Evolutionary conservation across 352 stramenopile genomes (phyloP), one percentile per base, ranked within the genome.

Genomic region (Phytophthora hybrid): DNA sequence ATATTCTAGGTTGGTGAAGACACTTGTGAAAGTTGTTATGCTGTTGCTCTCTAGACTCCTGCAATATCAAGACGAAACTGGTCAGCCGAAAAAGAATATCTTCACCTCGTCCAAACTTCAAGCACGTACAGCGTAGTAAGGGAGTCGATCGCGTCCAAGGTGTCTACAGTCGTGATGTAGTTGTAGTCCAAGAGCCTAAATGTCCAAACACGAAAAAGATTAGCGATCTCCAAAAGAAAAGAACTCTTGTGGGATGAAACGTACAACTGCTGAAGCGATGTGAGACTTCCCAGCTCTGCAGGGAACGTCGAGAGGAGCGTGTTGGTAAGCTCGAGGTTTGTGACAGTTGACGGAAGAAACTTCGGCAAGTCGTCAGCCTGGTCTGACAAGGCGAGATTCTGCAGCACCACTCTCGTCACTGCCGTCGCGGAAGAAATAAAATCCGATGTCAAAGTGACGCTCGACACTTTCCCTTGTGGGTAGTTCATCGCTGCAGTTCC

Each of bases 41-140:
- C 81, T 87, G 76, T 90, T 92, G 59, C 82, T 67, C 19, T 81
- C 83, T 29, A 92, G 73, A 31, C 81, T 91, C 53, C 66, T 72
- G 52, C 5, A 16, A 37, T 41, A 26, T 46, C 37, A 6, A n/a
- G 16, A 46, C 4, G 29, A 31, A 7, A 13, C 16, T 7, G 4
- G 37, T 46, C 37, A 21, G 8, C 47, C 8, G 59, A 67, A 39
- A 49, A 4, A 13, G 14, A 13, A 63, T 31, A 31, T 31, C 29
- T 5, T 31, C 29, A 31, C 4, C 29, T 31, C 29, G 29, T 21
- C 18, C 29, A 59, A 4, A 44, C 16, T 26, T 39, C n/a, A 29
- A 34, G 7, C 21, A 67, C 73, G 7, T 74, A 77, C 73, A 80
- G 44, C 2, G 62, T 65, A 26, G 39, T 69, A 18, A 80, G 68